Base-by-base conservation (phyloP, 2,329 filamentous ascomycete genomes). In the Aspergillus viridinutans region DNA sequence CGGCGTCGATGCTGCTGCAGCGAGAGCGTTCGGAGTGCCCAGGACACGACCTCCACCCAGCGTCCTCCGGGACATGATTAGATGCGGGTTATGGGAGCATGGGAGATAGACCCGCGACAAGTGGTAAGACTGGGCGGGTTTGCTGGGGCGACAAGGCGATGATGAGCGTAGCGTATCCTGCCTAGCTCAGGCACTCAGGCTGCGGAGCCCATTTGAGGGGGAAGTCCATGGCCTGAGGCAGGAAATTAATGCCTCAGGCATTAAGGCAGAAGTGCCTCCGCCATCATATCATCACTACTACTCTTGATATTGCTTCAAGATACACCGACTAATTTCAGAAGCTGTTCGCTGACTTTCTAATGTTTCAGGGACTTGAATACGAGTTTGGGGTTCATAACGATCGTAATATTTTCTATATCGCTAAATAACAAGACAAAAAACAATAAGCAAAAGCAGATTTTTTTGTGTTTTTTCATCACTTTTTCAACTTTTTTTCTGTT, bases 21-120 rank as follows among this genome's bases (percentile, higher is more conserved):
- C 89, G 68, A 96, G 85, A 68, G 88, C 86, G 75, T 88, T 91
- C 68, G 90, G 91, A 78, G 84, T 95, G 69, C 93, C 93, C 68
- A 97, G 80, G 70, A 97, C 87, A 78, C 93, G 87, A 74, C 93
- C 93, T 77, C 93, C 92, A 76, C 93, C 93, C 74, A 97, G 84
- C 81, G 89, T 92, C 80, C 90, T 86, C 75, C 84, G 83, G 68
- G 91, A 89, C 91, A 96, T 96, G 74, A 50, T 67, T 60, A 58
- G 35, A 58, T 49, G 45, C 21, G 29, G 52, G 67, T 76, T 74
- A 76, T 65, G 64, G 66, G 63, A 66, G 66, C 71, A 74, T 74
- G 73, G 62, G 67, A 68, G 64, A 57, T 47, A 54, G 64, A 53
- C 55, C 64, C 62, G 61, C 61, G 53, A 57, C 48, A 45, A 55